Base-by-base conservation (phyloP, 768 basidiomycete species). In the Pleurotus pulmonarius region DNA sequence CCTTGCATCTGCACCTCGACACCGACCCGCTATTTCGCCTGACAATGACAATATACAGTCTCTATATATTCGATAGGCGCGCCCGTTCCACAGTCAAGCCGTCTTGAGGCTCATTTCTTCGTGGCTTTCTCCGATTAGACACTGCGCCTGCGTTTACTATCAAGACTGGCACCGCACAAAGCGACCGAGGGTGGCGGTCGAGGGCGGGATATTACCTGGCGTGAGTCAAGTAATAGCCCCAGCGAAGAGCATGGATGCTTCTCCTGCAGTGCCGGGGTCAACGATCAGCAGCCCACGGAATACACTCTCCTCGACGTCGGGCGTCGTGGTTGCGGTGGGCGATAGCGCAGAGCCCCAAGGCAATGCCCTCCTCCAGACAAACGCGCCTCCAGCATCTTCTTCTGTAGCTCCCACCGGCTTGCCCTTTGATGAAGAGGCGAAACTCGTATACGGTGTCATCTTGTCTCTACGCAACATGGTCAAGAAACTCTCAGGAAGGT, bases 351-450 rank as follows among this genome's bases (percentile, higher is more conserved):
- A 63, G 52, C 71, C 72, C 46, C 65, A 63, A 18, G 55, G 70
- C 12, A 68, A 76, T 18, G 69, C 78, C 7, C 70, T 74, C 24
- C 58, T 73, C 22, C 73, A 73, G 63, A 63, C 71, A 3, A 65
- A 74, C 15, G 64, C 69, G 0, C 63, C 69, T 22, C 61, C 74
- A n/a, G 38, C 65, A 29, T 59, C 65, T 22, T 60, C 34, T 3
- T 13, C 40, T 11, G n/a, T 16, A 13, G 73, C 78, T 8, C 82
- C 74, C 59, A 77, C 83, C 3, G 84, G 82, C 15, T 75, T 99
- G 16, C 78, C 96, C 5, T 98, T 99, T 63, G 97, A 99, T 66
- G 97, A 99, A 69, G 96, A 99, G 70, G 88, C 88, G 1, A 99
- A 99, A 68, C 81, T 99, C 59, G 95, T 99, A 0, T 99, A 98